Evolutionary conservation across 1,139 yeast species (phyloP).

Genomic region (Candida tetrigidarum): DNA sequence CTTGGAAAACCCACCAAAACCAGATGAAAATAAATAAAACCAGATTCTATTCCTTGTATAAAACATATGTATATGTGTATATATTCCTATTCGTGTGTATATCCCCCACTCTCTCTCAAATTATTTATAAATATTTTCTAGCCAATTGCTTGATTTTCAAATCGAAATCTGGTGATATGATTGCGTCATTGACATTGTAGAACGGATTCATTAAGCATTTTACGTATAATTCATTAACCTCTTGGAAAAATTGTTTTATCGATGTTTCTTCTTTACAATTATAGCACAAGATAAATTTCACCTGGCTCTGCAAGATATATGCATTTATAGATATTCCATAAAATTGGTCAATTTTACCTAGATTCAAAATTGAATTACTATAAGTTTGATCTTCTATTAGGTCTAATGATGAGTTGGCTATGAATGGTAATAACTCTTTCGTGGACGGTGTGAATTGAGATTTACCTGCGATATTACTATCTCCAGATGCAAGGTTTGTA

Average conservation of each 20-base stretch:
- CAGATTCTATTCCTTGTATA: not conserved
- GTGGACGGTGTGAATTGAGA: conserved; percentile 71
- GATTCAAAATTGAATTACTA: conserved; percentile 64
- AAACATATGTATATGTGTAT: no score
- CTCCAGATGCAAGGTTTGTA: conserved; percentile 15
- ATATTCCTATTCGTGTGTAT: not conserved
- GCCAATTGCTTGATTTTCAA: conserved; percentile 72
- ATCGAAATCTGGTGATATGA: conserved; percentile 78
- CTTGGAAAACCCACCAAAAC: conserved; percentile 26
- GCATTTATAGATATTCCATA: conserved; percentile 83
- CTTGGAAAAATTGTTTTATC: conserved; percentile 82
- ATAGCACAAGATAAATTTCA: conserved; percentile 79
- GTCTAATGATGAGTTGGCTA: conserved; percentile 87
- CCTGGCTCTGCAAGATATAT: conserved; percentile 85
- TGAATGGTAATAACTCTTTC: conserved; percentile 83
- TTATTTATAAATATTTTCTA: conserved; percentile 65
- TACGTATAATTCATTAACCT: conserved; percentile 84
- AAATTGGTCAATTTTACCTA: conserved; percentile 84
- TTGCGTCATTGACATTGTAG: conserved; percentile 75
- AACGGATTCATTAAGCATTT: conserved; percentile 89
- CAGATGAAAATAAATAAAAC: conserved; percentile 9
- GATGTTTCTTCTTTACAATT: conserved; percentile 64
- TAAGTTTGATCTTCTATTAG: conserved; percentile 89
- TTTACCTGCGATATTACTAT: conserved; percentile 55
- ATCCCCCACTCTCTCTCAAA: not conserved